Conservation (phyloP, 192 early-diverging fungal genomes). For the Podila horticola region DNA sequence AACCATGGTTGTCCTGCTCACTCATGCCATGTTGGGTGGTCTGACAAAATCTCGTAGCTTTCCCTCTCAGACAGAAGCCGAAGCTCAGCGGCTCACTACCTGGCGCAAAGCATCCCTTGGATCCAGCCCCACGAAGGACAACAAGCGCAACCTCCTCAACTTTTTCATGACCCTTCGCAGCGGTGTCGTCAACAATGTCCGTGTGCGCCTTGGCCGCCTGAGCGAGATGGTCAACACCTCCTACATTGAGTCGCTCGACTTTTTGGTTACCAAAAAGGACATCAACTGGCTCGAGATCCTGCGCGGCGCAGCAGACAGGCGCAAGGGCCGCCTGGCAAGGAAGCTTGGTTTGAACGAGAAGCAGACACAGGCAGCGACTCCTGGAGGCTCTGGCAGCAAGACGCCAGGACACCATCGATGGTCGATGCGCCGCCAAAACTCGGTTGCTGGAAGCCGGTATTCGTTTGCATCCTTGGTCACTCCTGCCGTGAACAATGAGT, state of each 20-base stretch:
- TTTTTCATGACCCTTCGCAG: slow-evolving; percentile 85
- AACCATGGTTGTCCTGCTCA: slow-evolving; percentile 80
- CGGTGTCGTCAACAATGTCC: slow-evolving; percentile 72
- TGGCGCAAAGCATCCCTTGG: slow-evolving; percentile 32
- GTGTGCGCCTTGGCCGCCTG: slow-evolving; percentile 80
- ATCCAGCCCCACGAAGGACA: slow-evolving; percentile 32
- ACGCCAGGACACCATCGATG: slow-evolving; percentile 48
- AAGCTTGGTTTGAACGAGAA: slow-evolving; percentile 53
- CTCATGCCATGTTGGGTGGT: slow-evolving; percentile 81
- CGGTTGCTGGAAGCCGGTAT: slow-evolving; percentile 2
- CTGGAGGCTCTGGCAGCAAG: slow-evolving; percentile 32
- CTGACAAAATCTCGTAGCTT: slow-evolving; percentile 49
- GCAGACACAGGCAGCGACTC: slow-evolving; percentile 53
- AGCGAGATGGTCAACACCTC: slow-evolving; percentile 82
- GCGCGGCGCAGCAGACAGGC: slow-evolving; percentile 43
- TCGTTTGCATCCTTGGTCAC: slow-evolving; percentile 17
- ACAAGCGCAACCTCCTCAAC: slow-evolving; percentile 76
- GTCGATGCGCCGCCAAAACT: slow-evolving; percentile 20
- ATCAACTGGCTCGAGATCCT: slow-evolving; percentile 65
- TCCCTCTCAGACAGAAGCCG: slow-evolving; percentile 32
- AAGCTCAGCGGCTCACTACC: slow-evolving; percentile 21
- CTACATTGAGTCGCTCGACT: slow-evolving; percentile 83
- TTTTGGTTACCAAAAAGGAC: slow-evolving; percentile 75
- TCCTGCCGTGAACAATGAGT: slow-evolving; percentile 14
- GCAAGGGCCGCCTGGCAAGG: slow-evolving; percentile 11